Conservation (phyloP, 202 grass and related monocot genomes). For the Dendrocalamus latiflorus region DNA sequence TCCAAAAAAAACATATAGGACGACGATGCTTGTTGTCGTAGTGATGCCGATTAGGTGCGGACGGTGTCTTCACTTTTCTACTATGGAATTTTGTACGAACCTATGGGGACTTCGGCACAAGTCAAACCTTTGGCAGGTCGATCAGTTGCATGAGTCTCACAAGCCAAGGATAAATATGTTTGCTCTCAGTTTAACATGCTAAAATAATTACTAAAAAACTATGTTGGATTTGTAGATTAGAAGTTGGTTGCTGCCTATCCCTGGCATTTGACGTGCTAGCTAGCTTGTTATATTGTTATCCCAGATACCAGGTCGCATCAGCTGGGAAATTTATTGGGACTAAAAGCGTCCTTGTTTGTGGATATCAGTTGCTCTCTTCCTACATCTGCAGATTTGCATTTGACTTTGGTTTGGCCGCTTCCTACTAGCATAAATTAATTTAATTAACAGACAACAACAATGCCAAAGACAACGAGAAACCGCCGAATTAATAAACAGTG, state of each 20-base stretch:
- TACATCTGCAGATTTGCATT: slow-evolving; percentile 26
- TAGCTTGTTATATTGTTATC: neutral
- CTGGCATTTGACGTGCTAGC: slow-evolving; percentile 4
- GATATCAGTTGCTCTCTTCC: neutral
- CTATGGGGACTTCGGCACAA: slow-evolving; percentile 15
- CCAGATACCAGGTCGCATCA: slow-evolving; percentile 11
- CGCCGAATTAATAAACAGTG: neutral
- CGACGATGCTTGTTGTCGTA: slow-evolving; percentile 8
- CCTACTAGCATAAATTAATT: neutral
- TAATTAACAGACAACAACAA: neutral
- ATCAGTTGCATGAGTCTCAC: neutral
- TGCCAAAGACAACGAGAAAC: slow-evolving; percentile 9
- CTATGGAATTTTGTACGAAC: neutral
- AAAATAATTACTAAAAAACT: neutral
- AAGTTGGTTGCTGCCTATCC: neutral
- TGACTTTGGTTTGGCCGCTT: slow-evolving; percentile 42
- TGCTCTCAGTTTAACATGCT: neutral
- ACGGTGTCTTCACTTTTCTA: slow-evolving; percentile 25
- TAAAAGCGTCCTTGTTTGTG: neutral
- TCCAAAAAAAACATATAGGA: neutral
- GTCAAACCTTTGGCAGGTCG: slow-evolving; percentile 39
- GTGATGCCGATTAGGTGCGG: slow-evolving; percentile 20
- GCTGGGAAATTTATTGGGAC: neutral
- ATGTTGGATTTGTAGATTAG: slow-evolving; percentile 14
- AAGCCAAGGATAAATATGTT: slow-evolving; percentile 4